Evolutionary conservation across 108 stramenopile genomes (phyloP), one percentile per base, ranked within the genome.

Genomic region (Nitzschia inconspicua): DNA sequence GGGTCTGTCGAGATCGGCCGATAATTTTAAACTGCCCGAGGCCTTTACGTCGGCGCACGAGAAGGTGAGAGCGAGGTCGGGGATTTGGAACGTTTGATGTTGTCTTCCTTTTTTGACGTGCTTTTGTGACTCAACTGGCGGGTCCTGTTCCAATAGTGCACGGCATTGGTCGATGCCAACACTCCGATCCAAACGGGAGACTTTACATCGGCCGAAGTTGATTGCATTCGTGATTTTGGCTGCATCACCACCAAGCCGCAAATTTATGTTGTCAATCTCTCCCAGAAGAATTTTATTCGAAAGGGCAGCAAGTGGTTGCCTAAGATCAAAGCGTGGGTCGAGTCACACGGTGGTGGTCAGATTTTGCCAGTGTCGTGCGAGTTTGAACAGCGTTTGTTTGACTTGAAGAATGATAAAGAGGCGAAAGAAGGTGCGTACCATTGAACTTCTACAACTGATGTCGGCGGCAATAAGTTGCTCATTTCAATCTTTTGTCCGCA

Each of bases 221-320:
- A 96, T 43, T 22, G 78, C 47, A 93, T 95, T 64, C 70, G 75
- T 40, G 91, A 94, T 57, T 85, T 86, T 80, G 89, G 82, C 8
- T 75, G 97, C 44, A 95, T 99, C 64, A 98, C 98, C 20, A 96
- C 97, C 65, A 99, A 99, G 74, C 97, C 97, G 26, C 89, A 97
- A 67, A 92, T 99, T 50, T 99, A 98, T 76, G 80, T 98, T 30
- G 84, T 98, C 66, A 99, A 99, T 80, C 59, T 98, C 14, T 85
- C 80, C 11, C 88, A 95, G 75, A 95, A 94, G 76, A 94, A 89
- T 57, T 99, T 89, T 75, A 79, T 98, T 63, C 78, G 94, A 30
- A 99, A 99, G 82, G 88, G 86, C 16, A 85, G 74, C 73, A 96
- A 96, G 70, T 96, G 94, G 93, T 71, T 99, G 27, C 95, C 95